These are phyloP conservation scores for Logfia minima DNA, from an alignment of 129 eudicot genomes.

Conservation along the genomic window DNA sequence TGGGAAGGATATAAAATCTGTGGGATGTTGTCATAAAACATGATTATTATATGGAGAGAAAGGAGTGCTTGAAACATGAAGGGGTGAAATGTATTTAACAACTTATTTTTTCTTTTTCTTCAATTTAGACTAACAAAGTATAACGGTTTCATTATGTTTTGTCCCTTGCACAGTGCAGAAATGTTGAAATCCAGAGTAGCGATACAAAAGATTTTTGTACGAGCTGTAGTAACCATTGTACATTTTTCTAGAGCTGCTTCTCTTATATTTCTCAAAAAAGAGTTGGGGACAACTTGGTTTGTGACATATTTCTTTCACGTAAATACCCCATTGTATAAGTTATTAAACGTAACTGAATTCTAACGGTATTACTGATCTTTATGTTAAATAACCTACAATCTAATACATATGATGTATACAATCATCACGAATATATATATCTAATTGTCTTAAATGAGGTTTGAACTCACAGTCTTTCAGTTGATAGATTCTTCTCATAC, in stretches of 20 bases:
- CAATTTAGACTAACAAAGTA: neutral
- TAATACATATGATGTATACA: too few species aligned
- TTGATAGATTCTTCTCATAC: too few species aligned
- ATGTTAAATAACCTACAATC: too few species aligned
- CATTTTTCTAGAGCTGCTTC: neutral
- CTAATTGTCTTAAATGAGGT: too few species aligned
- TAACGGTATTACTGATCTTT: too few species aligned
- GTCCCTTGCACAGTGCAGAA: neutral
- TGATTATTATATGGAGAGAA: neutral
- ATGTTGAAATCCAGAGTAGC: neutral
- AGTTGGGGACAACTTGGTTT: neutral
- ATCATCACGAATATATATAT: too few species aligned
- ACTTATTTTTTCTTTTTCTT: neutral
- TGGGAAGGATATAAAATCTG: neutral
- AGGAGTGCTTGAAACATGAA: neutral
- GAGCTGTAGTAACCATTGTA: neutral
- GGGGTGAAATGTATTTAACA: slow-evolving; percentile 17
- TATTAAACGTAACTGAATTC: too few species aligned
- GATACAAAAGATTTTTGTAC: neutral
- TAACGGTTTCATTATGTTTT: neutral
- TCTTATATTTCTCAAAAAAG: neutral
- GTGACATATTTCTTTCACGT: neutral
- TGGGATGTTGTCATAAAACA: neutral
- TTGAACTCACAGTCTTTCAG: too few species aligned
- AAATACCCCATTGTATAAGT: too few species aligned